Percentiles rank a stretch among this genome's conserved stretches.
These are phyloP conservation scores for Coemansia sp. DNA, from an alignment of 192 early-diverging fungal genomes.

Conservation along the genomic window DNA sequence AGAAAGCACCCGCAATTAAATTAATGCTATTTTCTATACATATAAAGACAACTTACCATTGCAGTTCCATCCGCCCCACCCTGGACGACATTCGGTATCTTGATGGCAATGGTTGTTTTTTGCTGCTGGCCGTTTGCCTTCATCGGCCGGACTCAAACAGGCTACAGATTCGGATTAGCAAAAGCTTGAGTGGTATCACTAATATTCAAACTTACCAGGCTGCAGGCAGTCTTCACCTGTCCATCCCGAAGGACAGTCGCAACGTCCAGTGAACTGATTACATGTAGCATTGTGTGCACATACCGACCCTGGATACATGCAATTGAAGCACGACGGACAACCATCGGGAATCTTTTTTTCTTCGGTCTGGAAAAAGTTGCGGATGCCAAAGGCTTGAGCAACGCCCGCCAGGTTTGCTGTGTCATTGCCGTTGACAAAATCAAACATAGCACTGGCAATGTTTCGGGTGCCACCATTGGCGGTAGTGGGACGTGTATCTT, in stretches of 20 bases:
- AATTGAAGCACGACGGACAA: conserved; percentile 85
- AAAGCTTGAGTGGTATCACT: not conserved
- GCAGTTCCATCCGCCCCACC: conserved; percentile 94
- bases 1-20: not conserved
- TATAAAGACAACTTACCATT: conserved; percentile 56
- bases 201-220: conserved; percentile 49
- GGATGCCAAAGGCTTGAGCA: conserved; percentile 43
- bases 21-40: not conserved
- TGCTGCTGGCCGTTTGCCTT: conserved; percentile 58
- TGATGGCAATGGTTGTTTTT: conserved; percentile 52
- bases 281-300: conserved; percentile 76
- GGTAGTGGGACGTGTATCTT: not conserved
- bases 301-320: conserved; percentile 67
- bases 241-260: conserved; percentile 74
- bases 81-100: conserved; percentile 73
- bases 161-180: conserved; percentile 50
- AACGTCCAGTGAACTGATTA: conserved; percentile 70
- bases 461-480: conserved; percentile 12
- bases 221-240: conserved; percentile 73
- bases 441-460: conserved; percentile 17
- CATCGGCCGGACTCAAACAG: conserved; percentile 68
- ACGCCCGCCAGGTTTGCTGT: conserved; percentile 21
- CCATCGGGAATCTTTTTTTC: conserved; percentile 49
- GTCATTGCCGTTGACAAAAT: conserved; percentile 44
- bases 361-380: conserved; percentile 35